Evolutionary conservation across 2,329 filamentous ascomycete genomes (phyloP).

Genomic region (Paecilomyces sp.): DNA sequence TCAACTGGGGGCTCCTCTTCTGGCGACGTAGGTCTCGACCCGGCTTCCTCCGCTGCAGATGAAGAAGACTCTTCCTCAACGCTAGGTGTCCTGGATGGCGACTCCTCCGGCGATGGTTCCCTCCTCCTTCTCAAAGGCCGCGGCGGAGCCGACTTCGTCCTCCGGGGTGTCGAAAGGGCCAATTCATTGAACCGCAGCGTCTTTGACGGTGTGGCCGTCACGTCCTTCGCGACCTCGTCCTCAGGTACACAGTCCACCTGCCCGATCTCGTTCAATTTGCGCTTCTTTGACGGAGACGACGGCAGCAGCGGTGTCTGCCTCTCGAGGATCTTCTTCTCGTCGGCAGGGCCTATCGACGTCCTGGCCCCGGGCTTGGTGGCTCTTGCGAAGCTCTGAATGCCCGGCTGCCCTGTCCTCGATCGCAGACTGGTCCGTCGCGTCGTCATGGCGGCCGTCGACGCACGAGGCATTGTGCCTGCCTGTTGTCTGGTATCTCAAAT

Average conservation of each 20-base stretch:
- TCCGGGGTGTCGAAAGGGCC: constrained; percentile 24
- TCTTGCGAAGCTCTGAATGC: constrained; percentile 38
- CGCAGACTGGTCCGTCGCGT: constrained; percentile 20
- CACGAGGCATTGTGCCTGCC: constrained; percentile 23
- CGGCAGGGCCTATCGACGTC: constrained; percentile 8
- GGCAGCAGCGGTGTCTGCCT: constrained; percentile 8
- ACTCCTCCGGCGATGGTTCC: not conserved
- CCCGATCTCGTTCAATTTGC: constrained; percentile 28
- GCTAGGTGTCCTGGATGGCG: not conserved
- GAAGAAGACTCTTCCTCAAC: not conserved
- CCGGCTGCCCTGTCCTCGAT: constrained; percentile 26
- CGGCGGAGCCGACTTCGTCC: constrained; percentile 2
- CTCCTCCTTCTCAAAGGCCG: not conserved
- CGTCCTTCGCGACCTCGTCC: constrained; percentile 4
- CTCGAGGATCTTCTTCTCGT: constrained; percentile 24
- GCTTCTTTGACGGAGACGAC: constrained; percentile 33
- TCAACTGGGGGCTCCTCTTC: not conserved
- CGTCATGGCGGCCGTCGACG: constrained; percentile 10
- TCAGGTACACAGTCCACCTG: constrained; percentile 23
- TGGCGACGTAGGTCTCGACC: constrained; percentile 5
- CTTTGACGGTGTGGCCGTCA: constrained; percentile 24
- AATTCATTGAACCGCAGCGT: constrained; percentile 25
- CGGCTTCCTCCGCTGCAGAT: constrained; percentile 1
- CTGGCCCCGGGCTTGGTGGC: constrained; percentile 34
- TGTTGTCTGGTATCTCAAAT: not conserved